These are phyloP conservation scores for Alternaria metachromatica DNA, from an alignment of 2,329 filamentous ascomycete genomes.

Conservation along the genomic window DNA sequence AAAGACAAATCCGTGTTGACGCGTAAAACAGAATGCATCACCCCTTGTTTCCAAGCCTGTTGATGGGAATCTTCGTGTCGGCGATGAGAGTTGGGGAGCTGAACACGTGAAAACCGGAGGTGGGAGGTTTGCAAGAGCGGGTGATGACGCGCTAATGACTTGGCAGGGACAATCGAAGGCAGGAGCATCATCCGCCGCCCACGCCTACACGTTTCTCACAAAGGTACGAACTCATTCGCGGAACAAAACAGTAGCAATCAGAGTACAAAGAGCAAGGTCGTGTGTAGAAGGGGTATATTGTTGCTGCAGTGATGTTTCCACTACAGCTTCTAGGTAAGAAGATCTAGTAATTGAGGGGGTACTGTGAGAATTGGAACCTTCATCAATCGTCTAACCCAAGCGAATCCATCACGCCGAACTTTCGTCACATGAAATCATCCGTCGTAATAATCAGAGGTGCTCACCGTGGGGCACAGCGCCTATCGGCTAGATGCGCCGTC, in stretches of 20 bases:
- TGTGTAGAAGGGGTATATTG: constrained; percentile 9
- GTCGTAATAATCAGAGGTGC: constrained; percentile 3
- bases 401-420: constrained; percentile 20
- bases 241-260: too few relatives aligned
- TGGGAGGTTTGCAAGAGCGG: neutral
- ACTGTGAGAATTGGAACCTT: constrained; percentile 4
- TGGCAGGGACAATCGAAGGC: neutral
- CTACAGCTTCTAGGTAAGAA: constrained; percentile 10
- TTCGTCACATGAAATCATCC: constrained; percentile 20
- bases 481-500: constrained; percentile 7
- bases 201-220: too few relatives aligned
- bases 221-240: neutral
- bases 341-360: constrained; percentile 10
- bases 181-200: too few relatives aligned
- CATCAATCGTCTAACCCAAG: constrained; percentile 10
- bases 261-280: neutral
- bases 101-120: neutral
- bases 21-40: neutral
- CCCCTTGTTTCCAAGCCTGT: neutral
- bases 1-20: neutral
- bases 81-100: neutral
- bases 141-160: neutral
- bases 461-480: neutral
- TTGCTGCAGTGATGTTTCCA: constrained; percentile 2
- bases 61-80: neutral